A percentile compares a stretch with the other conserved stretches of the same genome.
phyloP scores from a whole-genome alignment of 2,329 filamentous ascomycete species.

The Claviceps sp. region DNA sequence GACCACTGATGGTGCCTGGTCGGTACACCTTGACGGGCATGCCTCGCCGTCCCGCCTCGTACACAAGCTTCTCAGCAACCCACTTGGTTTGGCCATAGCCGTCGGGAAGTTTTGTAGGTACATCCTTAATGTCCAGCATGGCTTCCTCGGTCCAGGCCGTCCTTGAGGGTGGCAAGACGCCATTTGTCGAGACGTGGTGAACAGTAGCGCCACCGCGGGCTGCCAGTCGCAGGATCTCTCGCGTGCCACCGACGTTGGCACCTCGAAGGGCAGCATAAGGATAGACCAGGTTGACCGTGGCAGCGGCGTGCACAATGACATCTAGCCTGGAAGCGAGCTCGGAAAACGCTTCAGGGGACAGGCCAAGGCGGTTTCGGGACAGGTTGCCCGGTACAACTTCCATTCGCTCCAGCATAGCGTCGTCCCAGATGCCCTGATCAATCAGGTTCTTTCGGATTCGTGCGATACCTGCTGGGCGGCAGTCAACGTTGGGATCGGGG shows the following conservation, averaged over 20 bases:
- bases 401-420: constrained; percentile 64
- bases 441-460: constrained; percentile 63
- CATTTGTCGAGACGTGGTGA: constrained; percentile 70
- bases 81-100: constrained; percentile 73
- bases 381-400: constrained; percentile 65
- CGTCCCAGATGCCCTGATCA: constrained; percentile 66
- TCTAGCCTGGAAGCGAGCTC: constrained; percentile 51
- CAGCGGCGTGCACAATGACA: constrained; percentile 65
- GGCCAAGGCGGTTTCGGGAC: constrained; percentile 53
- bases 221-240: constrained; percentile 60
- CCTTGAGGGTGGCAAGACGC: constrained; percentile 57
- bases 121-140: constrained; percentile 53
- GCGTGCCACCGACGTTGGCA: constrained; percentile 68
- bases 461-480: constrained; percentile 53
- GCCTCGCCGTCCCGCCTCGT: constrained; percentile 54
- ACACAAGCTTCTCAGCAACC: constrained; percentile 64
- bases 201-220: constrained; percentile 54
- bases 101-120: constrained; percentile 54
- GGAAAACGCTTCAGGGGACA: constrained; percentile 51
- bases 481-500: constrained; percentile 50
- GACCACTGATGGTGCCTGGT: constrained; percentile 65
- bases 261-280: constrained; percentile 64
- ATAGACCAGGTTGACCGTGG: constrained; percentile 70
- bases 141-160: constrained; percentile 59
- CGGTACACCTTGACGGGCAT: constrained; percentile 60